phyloP scores from a whole-genome alignment of 78 protist species.

The Goniomonas avonlea region DNA sequence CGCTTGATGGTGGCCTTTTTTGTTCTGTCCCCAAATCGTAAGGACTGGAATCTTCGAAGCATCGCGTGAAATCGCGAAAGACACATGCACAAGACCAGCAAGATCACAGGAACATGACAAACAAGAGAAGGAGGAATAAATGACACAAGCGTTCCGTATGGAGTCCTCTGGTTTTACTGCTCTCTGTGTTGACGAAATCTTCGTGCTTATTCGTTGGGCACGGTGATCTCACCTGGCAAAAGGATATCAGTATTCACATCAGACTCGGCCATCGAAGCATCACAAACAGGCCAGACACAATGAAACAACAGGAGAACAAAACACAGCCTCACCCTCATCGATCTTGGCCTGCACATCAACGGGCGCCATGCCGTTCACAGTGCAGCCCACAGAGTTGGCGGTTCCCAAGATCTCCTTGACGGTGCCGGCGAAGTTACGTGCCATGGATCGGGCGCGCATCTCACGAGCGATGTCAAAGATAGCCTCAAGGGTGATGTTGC shows the following conservation, averaged over 20 bases:
- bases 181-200: no score
- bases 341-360: slow-evolving; percentile 65
- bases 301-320: not conserved
- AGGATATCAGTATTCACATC: no score
- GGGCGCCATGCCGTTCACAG: slow-evolving; percentile 82
- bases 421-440: slow-evolving; percentile 75
- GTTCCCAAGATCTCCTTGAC: slow-evolving; percentile 94
- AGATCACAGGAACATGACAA: no score
- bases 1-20: no score
- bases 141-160: no score
- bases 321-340: slow-evolving; percentile 17
- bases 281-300: not conserved
- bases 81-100: no score
- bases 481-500: slow-evolving; percentile 82
- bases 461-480: slow-evolving; percentile 74
- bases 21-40: no score
- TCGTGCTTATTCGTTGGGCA: slow-evolving; percentile 12
- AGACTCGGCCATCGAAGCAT: not conserved
- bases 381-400: slow-evolving; percentile 85
- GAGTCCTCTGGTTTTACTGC: no score
- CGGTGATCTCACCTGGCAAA: not conserved
- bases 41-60: no score
- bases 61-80: no score
- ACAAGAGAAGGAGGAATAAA: no score
- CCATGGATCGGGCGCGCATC: slow-evolving; percentile 75